Evolutionary conservation across 139 green algal genomes (phyloP), one percentile per base, ranked within the genome.

Genomic region (Chlamydomonas asymmetrica): DNA sequence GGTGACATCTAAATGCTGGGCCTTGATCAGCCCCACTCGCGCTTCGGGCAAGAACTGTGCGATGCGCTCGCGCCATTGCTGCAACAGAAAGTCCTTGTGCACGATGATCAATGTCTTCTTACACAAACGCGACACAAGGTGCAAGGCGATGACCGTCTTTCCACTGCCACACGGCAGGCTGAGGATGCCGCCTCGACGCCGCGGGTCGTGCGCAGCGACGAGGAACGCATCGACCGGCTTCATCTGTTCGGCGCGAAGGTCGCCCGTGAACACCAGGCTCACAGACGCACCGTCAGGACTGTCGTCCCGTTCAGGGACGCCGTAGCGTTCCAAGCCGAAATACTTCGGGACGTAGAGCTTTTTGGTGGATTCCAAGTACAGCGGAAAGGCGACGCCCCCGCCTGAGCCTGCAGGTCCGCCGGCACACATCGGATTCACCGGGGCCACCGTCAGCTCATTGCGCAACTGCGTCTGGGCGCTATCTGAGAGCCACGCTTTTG

Each of bases 71-170:
- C 31, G 38, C 74, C 74, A 81, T 56, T 81, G 74, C 23, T 45
- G 38, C 52, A 75, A 2, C 54, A 81, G 65, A 29, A 81, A 81
- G 23, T 81, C 74, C 65, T 81, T 81, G 74, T 81, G 74, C 31
- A 81, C 74, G n/a, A 81, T n/a, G 22, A 81, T 43, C 5, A 81
- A 16, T 20, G 65, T 71, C 39, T 70, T 69, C 34, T 57, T 18
- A 3, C 40, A 20, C 37, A 81, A 29, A 7, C 43, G 41, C 10
- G 8, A 25, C 5, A 74, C 23, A 22, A 75, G 34, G 65, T 81
- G 37, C 5, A 81, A 16, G 2, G 64, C 74, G n/a, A 66, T 61
- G 27, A 75, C 74, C 23, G 74, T 81, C 65, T 81, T 81, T 13
- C 74, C 74, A 22, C 34, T 23, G 18, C 50, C 74, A 56, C 74